A percentile compares a stretch with the other conserved stretches of the same genome.
Evolutionary conservation across 371 early-diverging fungal species (phyloP).

Genomic region (Lichtheimia corymbifera): DNA sequence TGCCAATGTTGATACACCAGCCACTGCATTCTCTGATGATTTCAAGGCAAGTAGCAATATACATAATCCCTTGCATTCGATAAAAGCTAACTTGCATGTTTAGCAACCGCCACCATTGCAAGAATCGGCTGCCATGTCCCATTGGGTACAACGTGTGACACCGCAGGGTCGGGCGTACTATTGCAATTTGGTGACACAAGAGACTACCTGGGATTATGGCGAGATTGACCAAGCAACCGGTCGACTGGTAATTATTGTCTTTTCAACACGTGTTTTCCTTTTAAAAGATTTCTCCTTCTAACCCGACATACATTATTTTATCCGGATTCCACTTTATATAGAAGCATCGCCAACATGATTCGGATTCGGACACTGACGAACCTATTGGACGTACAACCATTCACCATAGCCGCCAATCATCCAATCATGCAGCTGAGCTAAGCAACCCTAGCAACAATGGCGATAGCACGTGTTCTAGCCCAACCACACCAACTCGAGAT

Average conservation of each 20-base stretch:
- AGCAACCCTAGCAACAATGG: no score
- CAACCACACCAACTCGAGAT: constrained; percentile 6
- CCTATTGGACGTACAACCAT: neutral
- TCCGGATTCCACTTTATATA: neutral
- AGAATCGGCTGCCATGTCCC: constrained; percentile 29
- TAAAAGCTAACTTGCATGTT: no score
- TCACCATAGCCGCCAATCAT: no score
- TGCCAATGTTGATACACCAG: constrained; percentile 14
- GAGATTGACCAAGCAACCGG: constrained; percentile 44
- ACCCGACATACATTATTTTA: neutral
- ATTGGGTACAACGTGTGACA: constrained; percentile 62
- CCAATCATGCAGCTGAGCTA: no score
- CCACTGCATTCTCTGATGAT: constrained; percentile 1
- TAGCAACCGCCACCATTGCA: no score
- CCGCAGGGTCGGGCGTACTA: constrained; percentile 72
- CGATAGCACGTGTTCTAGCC: no score
- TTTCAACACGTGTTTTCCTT: neutral
- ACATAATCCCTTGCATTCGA: no score
- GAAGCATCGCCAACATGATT: neutral
- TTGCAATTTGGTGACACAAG: constrained; percentile 78
- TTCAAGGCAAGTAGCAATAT: constrained; percentile 1
- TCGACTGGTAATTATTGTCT: constrained; percentile 23
- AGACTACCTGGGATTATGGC: constrained; percentile 67
- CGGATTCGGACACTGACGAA: constrained; percentile 10
- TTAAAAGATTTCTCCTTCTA: neutral